Evolutionary conservation across 2,329 filamentous ascomycete genomes (phyloP).

Genomic region (Zalaria sp.): DNA sequence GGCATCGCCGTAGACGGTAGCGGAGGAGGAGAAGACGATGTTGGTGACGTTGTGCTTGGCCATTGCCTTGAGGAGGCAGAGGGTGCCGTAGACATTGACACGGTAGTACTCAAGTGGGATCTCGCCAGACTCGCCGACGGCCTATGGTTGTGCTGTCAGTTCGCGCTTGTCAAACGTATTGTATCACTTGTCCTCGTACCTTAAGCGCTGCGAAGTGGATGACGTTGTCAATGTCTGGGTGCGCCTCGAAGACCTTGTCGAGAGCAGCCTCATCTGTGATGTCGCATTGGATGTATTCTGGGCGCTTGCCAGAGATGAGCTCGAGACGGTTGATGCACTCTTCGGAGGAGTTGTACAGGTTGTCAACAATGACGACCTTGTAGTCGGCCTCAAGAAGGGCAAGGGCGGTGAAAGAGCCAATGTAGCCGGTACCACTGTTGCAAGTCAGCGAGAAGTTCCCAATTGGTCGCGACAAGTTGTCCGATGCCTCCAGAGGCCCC

Average conservation of each 20-base stretch:
- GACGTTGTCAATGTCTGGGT: slow-evolving; percentile 91
- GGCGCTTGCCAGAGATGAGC: slow-evolving; percentile 77
- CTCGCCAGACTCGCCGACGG: slow-evolving; percentile 87
- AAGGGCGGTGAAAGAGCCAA: slow-evolving; percentile 91
- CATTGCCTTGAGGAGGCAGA: slow-evolving; percentile 79
- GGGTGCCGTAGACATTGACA: slow-evolving; percentile 88
- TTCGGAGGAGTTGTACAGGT: slow-evolving; percentile 88
- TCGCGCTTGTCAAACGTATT: neutral
- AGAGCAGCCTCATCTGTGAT: slow-evolving; percentile 74
- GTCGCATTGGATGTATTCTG: slow-evolving; percentile 73
- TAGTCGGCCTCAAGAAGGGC: slow-evolving; percentile 88
- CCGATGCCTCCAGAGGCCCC: too few species aligned
- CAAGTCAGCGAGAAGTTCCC: slow-evolving; percentile 7
- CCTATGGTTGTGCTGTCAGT: slow-evolving; percentile 35
- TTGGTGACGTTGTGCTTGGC: slow-evolving; percentile 80
- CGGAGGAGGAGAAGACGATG: slow-evolving; percentile 97
- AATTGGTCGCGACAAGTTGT: too few species aligned
- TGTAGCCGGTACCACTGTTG: slow-evolving; percentile 88
- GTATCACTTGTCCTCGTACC: slow-evolving; percentile 32
- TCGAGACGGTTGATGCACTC: slow-evolving; percentile 92
- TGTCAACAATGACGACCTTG: slow-evolving; percentile 93
- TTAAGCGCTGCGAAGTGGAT: slow-evolving; percentile 98
- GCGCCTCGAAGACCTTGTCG: slow-evolving; percentile 73
- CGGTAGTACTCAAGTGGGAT: slow-evolving; percentile 96
- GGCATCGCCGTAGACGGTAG: slow-evolving; percentile 95